Base-by-base conservation (phyloP, 2,329 filamentous ascomycete genomes). In the Orbilia quercus region DNA sequence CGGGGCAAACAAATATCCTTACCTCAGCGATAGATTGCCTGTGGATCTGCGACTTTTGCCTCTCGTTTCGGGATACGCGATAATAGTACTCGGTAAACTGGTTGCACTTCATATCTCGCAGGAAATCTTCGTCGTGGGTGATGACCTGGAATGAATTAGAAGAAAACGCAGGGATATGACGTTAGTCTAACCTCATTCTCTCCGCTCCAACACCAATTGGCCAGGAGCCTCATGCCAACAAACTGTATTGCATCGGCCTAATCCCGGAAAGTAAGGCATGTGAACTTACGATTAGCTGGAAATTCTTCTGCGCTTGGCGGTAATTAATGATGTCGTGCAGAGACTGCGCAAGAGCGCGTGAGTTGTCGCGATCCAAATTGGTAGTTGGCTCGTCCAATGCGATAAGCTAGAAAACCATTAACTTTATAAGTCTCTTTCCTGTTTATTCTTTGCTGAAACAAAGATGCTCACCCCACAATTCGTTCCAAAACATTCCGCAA, bases 361-460 rank as follows among this genome's bases (percentile, higher is more conserved):
- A 98, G 81, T 99, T 99, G 82, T 97, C 93, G 75, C 88, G 86
- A 80, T 99, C 95, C 45, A 99, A 88, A 79, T 99, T 99, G 1
- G 95, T 99, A 0, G 95, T 99, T 5, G 95, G 95, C 82, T 99
- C 95, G 81, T 99, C 95, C 12, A 99, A 89, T 36, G 95, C 94
- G 79, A 99, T 96, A 64, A 99, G 86, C 81, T 82, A 44, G 22
- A 34, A 57, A 59, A 76, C 45, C 38, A 70, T 14, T 31, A 31
- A 12, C 36, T 7, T 40, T 14, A 12, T 40, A 3, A 40, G 36
- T 12, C 36, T 40, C 36, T 14, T 16, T 40, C 11, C 5, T 7
- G 9, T 6, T 18, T 23, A 18, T 6, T 18, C 25, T 16, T 16
- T 40, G 36, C n/a, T 14, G 25, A 18, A 16, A 51, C 28, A n/a